These are phyloP conservation scores for Mucuna pruriens DNA, from an alignment of 306 rosid genomes.

Conservation along the genomic window DNA sequence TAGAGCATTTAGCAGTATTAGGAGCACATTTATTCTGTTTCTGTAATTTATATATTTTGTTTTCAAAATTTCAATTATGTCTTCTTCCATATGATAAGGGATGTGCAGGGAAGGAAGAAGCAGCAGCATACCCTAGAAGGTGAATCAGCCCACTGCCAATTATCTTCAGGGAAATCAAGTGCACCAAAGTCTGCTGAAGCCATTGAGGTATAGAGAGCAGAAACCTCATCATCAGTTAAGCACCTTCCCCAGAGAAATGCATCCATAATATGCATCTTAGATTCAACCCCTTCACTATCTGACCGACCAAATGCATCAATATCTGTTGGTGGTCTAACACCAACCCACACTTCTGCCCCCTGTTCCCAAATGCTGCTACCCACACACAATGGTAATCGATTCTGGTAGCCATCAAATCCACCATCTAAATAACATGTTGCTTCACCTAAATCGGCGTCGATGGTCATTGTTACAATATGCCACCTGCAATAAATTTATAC, in stretches of 20 bases:
- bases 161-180: conserved; percentile 84
- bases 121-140: conserved; percentile 74
- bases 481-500: conserved; percentile 71
- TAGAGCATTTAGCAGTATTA: not conserved
- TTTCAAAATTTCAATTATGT: conserved; percentile 21
- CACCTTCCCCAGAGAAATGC: conserved; percentile 97
- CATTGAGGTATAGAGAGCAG: conserved; percentile 75
- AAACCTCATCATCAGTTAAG: conserved; percentile 96
- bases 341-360: conserved; percentile 96
- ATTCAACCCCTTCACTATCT: conserved; percentile 99
- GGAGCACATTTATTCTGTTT: conserved; percentile 16
- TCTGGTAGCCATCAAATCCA: conserved; percentile 95
- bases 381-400: conserved; percentile 77
- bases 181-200: conserved; percentile 78
- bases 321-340: conserved; percentile 94
- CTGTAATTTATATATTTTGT: not conserved
- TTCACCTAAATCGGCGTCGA: conserved; percentile 94
- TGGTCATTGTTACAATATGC: conserved; percentile 97
- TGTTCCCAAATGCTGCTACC: conserved; percentile 88
- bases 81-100: not conserved
- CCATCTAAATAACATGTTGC: conserved; percentile 96
- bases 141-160: conserved; percentile 98
- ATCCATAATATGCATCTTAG: conserved; percentile 99
- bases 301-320: conserved; percentile 98
- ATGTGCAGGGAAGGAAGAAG: not conserved